These are phyloP conservation scores for Chaetomium tenue DNA, from an alignment of 495 filamentous ascomycete genomes.

Conservation along the genomic window DNA sequence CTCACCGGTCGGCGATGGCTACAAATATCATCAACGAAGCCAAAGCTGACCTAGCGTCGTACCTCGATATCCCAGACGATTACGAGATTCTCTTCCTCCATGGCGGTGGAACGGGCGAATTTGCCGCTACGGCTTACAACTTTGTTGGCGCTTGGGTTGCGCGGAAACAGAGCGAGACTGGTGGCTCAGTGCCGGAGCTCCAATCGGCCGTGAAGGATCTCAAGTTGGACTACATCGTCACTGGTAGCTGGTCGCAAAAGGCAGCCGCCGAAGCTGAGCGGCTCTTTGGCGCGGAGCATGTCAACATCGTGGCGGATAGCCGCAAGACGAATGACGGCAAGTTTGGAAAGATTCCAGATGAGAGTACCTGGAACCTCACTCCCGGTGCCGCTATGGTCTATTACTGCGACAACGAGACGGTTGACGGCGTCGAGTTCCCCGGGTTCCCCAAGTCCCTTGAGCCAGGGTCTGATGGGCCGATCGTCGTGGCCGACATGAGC, in stretches of 20 bases:
- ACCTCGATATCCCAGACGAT: constrained; percentile 69
- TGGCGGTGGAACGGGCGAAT: constrained; percentile 77
- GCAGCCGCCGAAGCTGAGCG: constrained; percentile 81
- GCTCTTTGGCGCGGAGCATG: constrained; percentile 69
- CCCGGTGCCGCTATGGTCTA: constrained; percentile 77
- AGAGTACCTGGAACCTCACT: constrained; percentile 74
- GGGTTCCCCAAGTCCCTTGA: constrained; percentile 54
- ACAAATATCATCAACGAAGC: constrained; percentile 63
- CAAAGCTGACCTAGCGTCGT: constrained; percentile 62
- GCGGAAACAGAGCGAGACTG: too few species aligned
- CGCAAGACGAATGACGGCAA: constrained; percentile 72
- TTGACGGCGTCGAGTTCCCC: constrained; percentile 93
- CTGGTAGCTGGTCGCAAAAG: constrained; percentile 90
- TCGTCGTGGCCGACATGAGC: constrained; percentile 83
- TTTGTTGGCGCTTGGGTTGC: constrained; percentile 79
- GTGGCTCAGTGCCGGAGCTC: too few species aligned
- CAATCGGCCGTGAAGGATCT: constrained; percentile 66
- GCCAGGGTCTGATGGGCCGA: constrained; percentile 40
- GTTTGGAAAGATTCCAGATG: constrained; percentile 78
- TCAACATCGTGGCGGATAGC: constrained; percentile 76
- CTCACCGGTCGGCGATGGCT: constrained; percentile 79
- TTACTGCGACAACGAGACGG: constrained; percentile 92
- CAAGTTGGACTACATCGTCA: constrained; percentile 85
- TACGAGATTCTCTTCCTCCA: constrained; percentile 83
- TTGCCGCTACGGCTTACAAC: constrained; percentile 79